phyloP scores from a whole-genome alignment of 129 eudicot genomes.

The Calendula officinalis region DNA sequence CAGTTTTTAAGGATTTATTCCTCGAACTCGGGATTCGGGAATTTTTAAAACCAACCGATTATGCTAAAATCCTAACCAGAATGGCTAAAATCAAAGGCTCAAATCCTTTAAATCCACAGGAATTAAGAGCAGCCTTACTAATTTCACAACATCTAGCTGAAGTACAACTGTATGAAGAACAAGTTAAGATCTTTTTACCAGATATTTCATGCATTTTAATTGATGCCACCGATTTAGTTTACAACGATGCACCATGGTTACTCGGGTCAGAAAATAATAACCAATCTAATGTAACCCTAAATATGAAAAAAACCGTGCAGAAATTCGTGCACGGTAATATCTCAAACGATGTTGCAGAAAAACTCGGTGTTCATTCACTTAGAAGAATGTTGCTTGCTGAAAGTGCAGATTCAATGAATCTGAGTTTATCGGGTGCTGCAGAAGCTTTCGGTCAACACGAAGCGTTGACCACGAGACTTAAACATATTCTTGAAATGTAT shows the following conservation, averaged over 20 bases:
- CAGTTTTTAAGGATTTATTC: slow-evolving; percentile 80
- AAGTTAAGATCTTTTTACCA: slow-evolving; percentile 68
- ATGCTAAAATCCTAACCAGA: slow-evolving; percentile 68
- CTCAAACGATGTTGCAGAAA: slow-evolving; percentile 97
- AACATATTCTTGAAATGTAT: slow-evolving; percentile 98
- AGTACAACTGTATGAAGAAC: slow-evolving; percentile 60
- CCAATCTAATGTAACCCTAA: slow-evolving; percentile 46
- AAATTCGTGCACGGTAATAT: slow-evolving; percentile 92
- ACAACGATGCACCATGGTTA: slow-evolving; percentile 99
- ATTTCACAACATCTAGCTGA: slow-evolving; percentile 94
- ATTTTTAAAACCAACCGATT: slow-evolving; percentile 67
- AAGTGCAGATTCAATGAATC: slow-evolving; percentile 98
- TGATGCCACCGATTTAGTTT: slow-evolving; percentile 78
- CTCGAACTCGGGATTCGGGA: slow-evolving; percentile 85
- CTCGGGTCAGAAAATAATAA: slow-evolving; percentile 71
- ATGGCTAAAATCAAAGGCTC: slow-evolving; percentile 75
- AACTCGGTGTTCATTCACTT: slow-evolving; percentile 91
- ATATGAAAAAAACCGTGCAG: slow-evolving; percentile 63
- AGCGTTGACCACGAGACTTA: slow-evolving; percentile 93
- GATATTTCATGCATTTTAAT: slow-evolving; percentile 73
- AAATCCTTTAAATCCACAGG: slow-evolving; percentile 65
- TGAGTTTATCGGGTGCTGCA: slow-evolving; percentile 97
- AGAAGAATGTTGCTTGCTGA: slow-evolving; percentile 94
- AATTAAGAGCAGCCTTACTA: slow-evolving; percentile 74
- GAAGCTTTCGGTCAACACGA: slow-evolving; percentile 99